Percentiles rank a stretch among this genome's conserved stretches.
Evolutionary conservation across 2,329 filamentous ascomycete genomes (phyloP).

Genomic region (Diaporthe batatas): DNA sequence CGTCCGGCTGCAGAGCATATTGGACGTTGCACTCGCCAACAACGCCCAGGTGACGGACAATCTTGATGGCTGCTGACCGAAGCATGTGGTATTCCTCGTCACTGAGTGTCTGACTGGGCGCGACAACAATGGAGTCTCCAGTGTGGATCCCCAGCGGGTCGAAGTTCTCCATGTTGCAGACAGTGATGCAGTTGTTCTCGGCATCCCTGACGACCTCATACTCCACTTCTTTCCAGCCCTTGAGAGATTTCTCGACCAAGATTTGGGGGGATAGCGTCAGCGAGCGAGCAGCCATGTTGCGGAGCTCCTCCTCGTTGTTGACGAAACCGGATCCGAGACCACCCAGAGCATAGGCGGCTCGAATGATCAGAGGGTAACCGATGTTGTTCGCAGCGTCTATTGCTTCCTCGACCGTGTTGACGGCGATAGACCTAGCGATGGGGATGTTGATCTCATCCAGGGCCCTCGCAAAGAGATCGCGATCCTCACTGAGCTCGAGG

Average conservation of each 20-base stretch:
- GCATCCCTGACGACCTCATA: conserved; percentile 98
- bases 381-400: conserved; percentile 87
- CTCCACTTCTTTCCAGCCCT: conserved; percentile 99
- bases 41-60: conserved; percentile 96
- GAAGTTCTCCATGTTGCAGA: conserved; percentile 99
- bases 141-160: conserved; percentile 98
- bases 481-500: conserved; percentile 93
- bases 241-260: conserved; percentile 96
- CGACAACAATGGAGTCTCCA: conserved; percentile 97
- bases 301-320: conserved; percentile 91
- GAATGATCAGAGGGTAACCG: conserved; percentile 97
- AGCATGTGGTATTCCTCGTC: conserved; percentile 99
- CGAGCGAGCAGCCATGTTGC: conserved; percentile 92
- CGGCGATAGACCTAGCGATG: conserved; percentile 95
- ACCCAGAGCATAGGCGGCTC: conserved; percentile 95
- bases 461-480: conserved; percentile 95
- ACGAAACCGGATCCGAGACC: conserved; percentile 97
- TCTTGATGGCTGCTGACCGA: conserved; percentile 94
- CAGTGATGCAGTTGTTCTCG: conserved; percentile 98
- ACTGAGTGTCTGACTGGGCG: conserved; percentile 94
- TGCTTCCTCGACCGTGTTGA: conserved; percentile 91
- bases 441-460: conserved; percentile 98
- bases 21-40: conserved; percentile 99
- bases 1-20: conserved; percentile 96
- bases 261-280: conserved; percentile 96